Evolutionary conservation across 768 basidiomycete genomes (phyloP).

Genomic region (Russula emetica): DNA sequence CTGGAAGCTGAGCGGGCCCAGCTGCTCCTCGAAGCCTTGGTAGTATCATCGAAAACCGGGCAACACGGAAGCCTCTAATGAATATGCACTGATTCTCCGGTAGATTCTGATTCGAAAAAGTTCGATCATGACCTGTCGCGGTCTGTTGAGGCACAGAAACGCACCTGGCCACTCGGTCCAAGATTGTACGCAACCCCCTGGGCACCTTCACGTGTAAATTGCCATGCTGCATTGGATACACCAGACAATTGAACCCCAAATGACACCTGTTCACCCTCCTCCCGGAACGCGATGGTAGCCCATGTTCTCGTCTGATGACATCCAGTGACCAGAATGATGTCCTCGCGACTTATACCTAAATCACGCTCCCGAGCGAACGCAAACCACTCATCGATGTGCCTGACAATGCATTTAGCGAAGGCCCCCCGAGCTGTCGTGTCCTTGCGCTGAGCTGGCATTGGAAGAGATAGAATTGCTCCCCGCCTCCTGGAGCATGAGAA

Average conservation of each 20-base stretch:
- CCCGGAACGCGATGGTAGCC: not conserved
- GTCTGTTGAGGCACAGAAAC: not conserved
- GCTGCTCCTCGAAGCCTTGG: slow-evolving; percentile 3
- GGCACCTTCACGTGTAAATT: slow-evolving; percentile 1
- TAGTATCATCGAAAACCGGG: not conserved
- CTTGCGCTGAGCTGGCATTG: not conserved
- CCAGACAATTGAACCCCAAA: not conserved
- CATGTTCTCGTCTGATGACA: not conserved
- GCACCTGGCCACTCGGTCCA: slow-evolving; percentile 4
- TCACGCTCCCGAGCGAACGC: not conserved
- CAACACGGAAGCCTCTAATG: not conserved
- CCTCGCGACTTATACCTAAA: not conserved
- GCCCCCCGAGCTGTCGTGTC: not conserved
- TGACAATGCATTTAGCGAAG: not conserved
- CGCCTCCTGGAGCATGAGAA: not conserved
- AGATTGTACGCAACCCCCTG: not conserved
- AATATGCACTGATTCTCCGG: not conserved
- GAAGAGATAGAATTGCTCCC: slow-evolving; percentile 2
- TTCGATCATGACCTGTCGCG: not conserved
- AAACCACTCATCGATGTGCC: slow-evolving; percentile 1
- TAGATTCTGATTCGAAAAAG: not conserved
- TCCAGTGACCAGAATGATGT: slow-evolving; percentile 4
- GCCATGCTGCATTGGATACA: not conserved
- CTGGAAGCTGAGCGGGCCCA: not conserved
- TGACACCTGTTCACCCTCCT: not conserved